Evolutionary conservation across 306 rosid genomes (phyloP), one percentile per base, ranked within the genome.

Genomic region (Vigna angularis): DNA sequence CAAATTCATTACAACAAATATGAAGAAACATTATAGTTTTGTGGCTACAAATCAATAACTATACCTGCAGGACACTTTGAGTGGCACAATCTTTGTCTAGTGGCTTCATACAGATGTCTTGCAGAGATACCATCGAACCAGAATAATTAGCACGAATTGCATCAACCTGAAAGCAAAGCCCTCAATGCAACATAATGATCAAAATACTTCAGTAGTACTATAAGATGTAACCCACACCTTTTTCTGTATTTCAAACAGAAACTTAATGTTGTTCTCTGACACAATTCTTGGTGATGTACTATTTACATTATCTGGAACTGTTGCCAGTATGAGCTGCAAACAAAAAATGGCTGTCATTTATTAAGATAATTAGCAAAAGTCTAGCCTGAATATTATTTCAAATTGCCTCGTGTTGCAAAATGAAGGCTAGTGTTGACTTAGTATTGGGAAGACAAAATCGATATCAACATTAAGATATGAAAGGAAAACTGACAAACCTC

Each of bases 101-200:
- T 74, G 99, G 99, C 89, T 95, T 95, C 97, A 95, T 51, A 91
- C 99, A 95, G 68, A 95, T 95, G 81, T 95, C 97, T 84, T 84
- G 72, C 48, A 95, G 98, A 80, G 94, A 87, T 78, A 91, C 59
- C 82, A 78, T 78, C 64, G 79, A 74, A 58, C 97, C 96, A 62
- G 93, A 91, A 83, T 88, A 83, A 84, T 95, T 90, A 83, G 90
- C 98, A 67, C 67, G 92, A 71, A 95, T 79, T 79, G 90, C 91
- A 81, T 88, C 96, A 68, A 95, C 93, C 99, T 95, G 86, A 64
- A 45, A 81, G 74, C 76, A 76, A 85, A 7, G 38, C 48, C 50
- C 82, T 78, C 79, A 84, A 75, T 73, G 79, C 40, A 47, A 77
- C 66, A 76, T 74, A 77, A 76, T 30, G 49, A 72, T 48, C 42